Conservation (phyloP, 495 filamentous ascomycete genomes). For the Mytilinidion resinicola region DNA sequence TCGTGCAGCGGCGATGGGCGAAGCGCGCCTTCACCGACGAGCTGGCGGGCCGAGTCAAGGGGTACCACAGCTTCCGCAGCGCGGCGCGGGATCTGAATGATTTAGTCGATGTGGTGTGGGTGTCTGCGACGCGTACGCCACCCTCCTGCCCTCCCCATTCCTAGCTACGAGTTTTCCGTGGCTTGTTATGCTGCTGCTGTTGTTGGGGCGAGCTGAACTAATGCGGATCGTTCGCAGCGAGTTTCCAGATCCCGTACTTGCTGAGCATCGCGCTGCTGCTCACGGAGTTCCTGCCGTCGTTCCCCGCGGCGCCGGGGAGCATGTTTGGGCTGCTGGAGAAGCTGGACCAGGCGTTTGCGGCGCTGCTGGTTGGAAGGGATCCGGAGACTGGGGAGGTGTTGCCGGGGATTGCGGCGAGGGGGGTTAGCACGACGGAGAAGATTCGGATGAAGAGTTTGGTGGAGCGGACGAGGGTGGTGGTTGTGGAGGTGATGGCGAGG, state of each 20-base stretch:
- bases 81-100: constrained; percentile 63
- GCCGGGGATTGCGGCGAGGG: constrained; percentile 53
- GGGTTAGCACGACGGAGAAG: constrained; percentile 61
- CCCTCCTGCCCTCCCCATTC: not conserved
- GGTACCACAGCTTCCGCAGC: constrained; percentile 64
- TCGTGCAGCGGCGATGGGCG: constrained; percentile 63
- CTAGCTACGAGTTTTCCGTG: too few species aligned
- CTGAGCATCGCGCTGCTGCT: constrained; percentile 67
- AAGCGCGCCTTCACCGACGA: constrained; percentile 55
- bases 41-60: constrained; percentile 43
- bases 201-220: not conserved
- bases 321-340: constrained; percentile 67
- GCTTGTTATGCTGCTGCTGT: not conserved
- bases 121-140: constrained; percentile 69
- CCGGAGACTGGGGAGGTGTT: constrained; percentile 56
- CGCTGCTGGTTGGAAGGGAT: constrained; percentile 61
- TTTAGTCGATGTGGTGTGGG: constrained; percentile 73
- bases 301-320: constrained; percentile 56
- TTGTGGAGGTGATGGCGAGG: constrained; percentile 56
- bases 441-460: constrained; percentile 74
- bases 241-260: constrained; percentile 75
- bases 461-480: constrained; percentile 58
- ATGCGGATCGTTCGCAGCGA: too few species aligned
- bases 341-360: constrained; percentile 70
- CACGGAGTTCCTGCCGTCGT: constrained; percentile 56